A percentile compares a stretch with the other conserved stretches of the same genome.
These are phyloP conservation scores for Ceratocystiopsis minuta DNA, from an alignment of 2,329 filamentous ascomycete species.

Conservation along the genomic window DNA sequence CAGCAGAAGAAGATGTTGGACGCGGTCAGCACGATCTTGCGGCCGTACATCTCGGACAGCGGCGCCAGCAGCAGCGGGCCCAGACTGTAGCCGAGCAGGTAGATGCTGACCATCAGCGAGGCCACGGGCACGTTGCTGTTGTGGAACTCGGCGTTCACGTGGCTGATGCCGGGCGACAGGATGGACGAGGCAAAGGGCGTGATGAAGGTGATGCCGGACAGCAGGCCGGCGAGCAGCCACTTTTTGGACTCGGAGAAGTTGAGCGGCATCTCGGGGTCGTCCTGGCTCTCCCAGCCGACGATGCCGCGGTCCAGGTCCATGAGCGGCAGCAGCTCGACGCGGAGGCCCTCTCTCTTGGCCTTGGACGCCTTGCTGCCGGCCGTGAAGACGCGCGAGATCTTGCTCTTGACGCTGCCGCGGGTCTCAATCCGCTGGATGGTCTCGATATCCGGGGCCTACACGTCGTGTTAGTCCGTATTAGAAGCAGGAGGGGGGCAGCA, in stretches of 20 bases:
- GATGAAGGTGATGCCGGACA: slow-evolving; percentile 45
- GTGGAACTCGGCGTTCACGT: slow-evolving; percentile 27
- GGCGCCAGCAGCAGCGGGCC: slow-evolving; percentile 43
- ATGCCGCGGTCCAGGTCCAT: slow-evolving; percentile 33
- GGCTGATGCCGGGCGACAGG: slow-evolving; percentile 28
- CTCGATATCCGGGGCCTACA: neutral
- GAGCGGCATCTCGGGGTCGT: slow-evolving; percentile 38
- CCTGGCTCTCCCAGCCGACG: slow-evolving; percentile 41
- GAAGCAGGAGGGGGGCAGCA: no score
- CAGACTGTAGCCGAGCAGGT: slow-evolving; percentile 19
- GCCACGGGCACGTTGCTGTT: no score
- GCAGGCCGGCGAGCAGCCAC: slow-evolving; percentile 36
- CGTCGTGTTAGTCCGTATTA: no score
- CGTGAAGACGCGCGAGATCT: slow-evolving; percentile 7
- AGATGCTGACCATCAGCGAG: slow-evolving; percentile 1
- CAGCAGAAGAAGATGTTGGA: slow-evolving; percentile 23
- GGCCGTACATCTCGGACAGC: slow-evolving; percentile 40
- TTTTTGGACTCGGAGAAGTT: slow-evolving; percentile 38
- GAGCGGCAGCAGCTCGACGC: slow-evolving; percentile 19
- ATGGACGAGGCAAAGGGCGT: slow-evolving; percentile 49
- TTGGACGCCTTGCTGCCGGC: slow-evolving; percentile 2
- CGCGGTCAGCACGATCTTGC: slow-evolving; percentile 26
- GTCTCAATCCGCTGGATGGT: neutral
- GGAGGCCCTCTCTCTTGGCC: neutral
- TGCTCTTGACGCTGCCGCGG: slow-evolving; percentile 1